Conservation (phyloP, 805 yeast genomes). For the Pichia pseudocactophila region DNA sequence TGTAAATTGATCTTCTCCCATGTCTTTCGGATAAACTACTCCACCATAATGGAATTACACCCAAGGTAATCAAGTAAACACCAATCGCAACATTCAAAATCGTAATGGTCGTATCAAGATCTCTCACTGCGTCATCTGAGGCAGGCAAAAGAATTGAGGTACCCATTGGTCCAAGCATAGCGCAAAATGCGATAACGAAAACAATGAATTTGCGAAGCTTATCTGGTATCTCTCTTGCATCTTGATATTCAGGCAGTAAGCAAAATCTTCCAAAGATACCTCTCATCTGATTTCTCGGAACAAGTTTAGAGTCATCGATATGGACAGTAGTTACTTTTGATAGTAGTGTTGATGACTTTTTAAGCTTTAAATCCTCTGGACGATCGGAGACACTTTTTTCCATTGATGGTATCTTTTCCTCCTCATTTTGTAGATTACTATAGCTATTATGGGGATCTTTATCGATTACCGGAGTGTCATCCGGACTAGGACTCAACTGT, state of each 20-base stretch:
- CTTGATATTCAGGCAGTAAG: constrained; percentile 60
- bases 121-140: constrained; percentile 45
- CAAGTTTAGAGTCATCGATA: constrained; percentile 22
- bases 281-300: constrained; percentile 38
- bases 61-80: constrained; percentile 61
- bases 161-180: constrained; percentile 83
- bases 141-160: constrained; percentile 80
- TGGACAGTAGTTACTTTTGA: constrained; percentile 15
- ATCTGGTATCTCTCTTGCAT: constrained; percentile 56
- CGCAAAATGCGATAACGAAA: constrained; percentile 59
- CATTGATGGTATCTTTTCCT: background rate
- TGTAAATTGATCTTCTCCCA: constrained; percentile 69
- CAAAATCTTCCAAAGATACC: constrained; percentile 49
- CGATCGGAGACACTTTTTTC: background rate
- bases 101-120: constrained; percentile 46
- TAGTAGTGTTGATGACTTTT: constrained; percentile 8
- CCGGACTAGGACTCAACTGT: constrained; percentile 1
- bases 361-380: background rate
- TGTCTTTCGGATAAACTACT: constrained; percentile 64
- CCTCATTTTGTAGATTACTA: too few relatives aligned
- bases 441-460: too few relatives aligned
- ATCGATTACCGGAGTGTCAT: background rate
- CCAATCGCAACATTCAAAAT: constrained; percentile 76
- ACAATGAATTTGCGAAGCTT: constrained; percentile 46
- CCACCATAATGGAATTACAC: constrained; percentile 87